Conservation (phyloP, 2,329 filamentous ascomycete genomes). For the Lecanicillium sp. region DNA sequence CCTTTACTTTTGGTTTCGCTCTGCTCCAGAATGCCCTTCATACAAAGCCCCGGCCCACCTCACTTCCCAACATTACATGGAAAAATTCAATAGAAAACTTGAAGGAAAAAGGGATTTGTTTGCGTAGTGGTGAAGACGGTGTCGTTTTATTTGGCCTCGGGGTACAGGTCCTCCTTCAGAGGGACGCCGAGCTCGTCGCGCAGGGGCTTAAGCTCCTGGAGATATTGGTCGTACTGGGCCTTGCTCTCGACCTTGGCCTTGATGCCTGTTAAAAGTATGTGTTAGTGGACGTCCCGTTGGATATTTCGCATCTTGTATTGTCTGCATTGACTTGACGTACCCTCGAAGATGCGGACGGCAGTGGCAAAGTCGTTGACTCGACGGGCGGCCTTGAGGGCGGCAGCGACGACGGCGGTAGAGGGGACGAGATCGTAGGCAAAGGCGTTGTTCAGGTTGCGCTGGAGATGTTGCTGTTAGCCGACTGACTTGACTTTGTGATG, state of each 20-base stretch:
- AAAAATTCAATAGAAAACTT: background rate
- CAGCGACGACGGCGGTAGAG: constrained; percentile 80
- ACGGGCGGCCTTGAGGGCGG: constrained; percentile 86
- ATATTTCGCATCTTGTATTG: too few relatives aligned
- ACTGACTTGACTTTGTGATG: too few relatives aligned
- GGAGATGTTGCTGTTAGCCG: constrained; percentile 9
- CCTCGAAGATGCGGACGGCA: constrained; percentile 96
- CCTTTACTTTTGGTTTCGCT: background rate
- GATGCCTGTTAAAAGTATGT: constrained; percentile 57
- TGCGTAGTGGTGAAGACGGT: too few relatives aligned
- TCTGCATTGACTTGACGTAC: constrained; percentile 52
- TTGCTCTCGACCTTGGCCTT: constrained; percentile 99
- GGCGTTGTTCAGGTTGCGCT: constrained; percentile 97
- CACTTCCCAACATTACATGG: background rate
- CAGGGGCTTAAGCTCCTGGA: constrained; percentile 84
- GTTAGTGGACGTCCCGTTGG: constrained; percentile 11
- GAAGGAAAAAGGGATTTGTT: constrained; percentile 4
- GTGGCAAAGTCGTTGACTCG: constrained; percentile 98
- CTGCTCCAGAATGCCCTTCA: too few relatives aligned
- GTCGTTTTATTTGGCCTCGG: constrained; percentile 48
- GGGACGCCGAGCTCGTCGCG: constrained; percentile 88
- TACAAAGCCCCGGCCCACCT: constrained; percentile 2
- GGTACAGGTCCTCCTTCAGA: constrained; percentile 90
- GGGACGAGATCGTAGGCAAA: constrained; percentile 99
- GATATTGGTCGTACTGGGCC: constrained; percentile 93